Base-by-base conservation (phyloP, 164 flowering plant genomes). In the Cinnamomum chago region DNA sequence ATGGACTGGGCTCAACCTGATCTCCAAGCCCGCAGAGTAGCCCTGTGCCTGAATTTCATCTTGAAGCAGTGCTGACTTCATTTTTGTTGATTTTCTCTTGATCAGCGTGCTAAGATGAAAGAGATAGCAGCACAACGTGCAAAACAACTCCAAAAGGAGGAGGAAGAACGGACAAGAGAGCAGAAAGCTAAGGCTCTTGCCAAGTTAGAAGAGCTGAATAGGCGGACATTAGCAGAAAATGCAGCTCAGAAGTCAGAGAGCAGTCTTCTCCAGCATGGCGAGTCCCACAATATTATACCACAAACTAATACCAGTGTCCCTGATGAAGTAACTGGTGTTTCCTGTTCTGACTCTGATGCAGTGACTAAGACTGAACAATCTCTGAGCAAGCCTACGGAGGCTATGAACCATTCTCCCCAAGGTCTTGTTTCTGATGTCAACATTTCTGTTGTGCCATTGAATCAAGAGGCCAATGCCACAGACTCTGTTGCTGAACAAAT, bases 171-270 rank as follows among this genome's bases (percentile, higher is more conserved):
- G 66, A 80, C 79, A 25, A 90, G 89, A 80, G 95, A 89, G 76
- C 97, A 91, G 89, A 94, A 83, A 80, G 99, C 99, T 35, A 96
- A 87, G 86, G 98, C 98, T 81, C 86, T 73, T 33, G 98, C 97
- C 40, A 96, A 96, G 78, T 80, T 94, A 82, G 98, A 96, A 78
- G 98, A 96, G 81, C 78, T 96, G 85, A 84, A 96, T 75, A 88
- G 87, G 81, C 89, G 96, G 62, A 79, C 87, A 60, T 83, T 79
- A 70, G 79, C 81, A 52, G 92, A 89, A 73, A 77, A 69, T 78
- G 76, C 76, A 50, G 72, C 73, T 55, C 80, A 79, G 78, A 86
- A 85, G 73, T 27, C 70, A 65, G 94, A 85, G 11, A 40, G 67
- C 76, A 74, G 14, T 73, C 68, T 30, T 66, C 17, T 65, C 65